Evolutionary conservation across 345 rosid species (phyloP), one percentile per base, ranked within the genome.

Genomic region (Euclidium syriacum): DNA sequence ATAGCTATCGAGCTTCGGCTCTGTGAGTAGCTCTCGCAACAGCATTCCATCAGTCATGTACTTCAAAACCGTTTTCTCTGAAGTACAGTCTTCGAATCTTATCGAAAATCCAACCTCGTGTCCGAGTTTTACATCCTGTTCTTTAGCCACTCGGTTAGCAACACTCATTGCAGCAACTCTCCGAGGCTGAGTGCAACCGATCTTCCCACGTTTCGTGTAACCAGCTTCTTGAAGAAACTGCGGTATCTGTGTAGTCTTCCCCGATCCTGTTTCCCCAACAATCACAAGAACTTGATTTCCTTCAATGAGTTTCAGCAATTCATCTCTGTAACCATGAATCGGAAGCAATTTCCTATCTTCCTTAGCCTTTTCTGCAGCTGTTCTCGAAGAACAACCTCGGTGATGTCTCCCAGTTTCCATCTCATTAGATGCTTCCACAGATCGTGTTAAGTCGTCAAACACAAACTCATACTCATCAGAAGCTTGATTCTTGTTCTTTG

Each of bases 11-110:
- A 89, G 79, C 72, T 82, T 90, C 14, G 97, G 97, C 62, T 89
- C 97, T 14, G 80, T 85, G 63, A 92, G 84, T 49, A 92, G 84
- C 77, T 92, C 97, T 8, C 97, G 77, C 73, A 90, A 62, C 67
- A 92, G 70, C 97, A 92, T 92, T 47, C 99, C 99, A 77, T 92
- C 99, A 0, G 98, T 92, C 96, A 92, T 86, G 70, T 89, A 92
- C 77, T 92, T 92, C 30, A 92, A 17, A 53, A 90, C 71, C 0
- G 97, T 92, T 73, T 84, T 87, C 10, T 87, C 97, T 2, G 97
- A 87, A 24, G 97, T 92, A 71, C 97, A 84, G 76, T 92, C 96
- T 74, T 92, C 97, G 67, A 92, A 92, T 20, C 98, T 87, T 57
- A 92, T 89, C 23, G 97, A 89, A 54, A 89, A 92, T 36, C 97